Evolutionary conservation across 441 rosid genomes (phyloP).

Genomic region (Erodium chrysanthum): DNA sequence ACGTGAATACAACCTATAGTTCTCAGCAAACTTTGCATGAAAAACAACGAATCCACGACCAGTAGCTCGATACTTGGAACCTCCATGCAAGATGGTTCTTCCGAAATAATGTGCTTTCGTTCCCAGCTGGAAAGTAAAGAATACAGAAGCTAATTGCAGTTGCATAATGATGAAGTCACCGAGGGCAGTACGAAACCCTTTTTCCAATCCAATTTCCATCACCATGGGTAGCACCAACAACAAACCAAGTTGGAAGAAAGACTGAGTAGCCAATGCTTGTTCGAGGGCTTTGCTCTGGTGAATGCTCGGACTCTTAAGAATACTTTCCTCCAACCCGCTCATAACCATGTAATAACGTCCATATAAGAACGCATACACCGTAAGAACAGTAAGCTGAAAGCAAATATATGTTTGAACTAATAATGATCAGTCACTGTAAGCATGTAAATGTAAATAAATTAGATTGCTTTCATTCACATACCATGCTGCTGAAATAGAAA

Average conservation of each 20-base stretch:
- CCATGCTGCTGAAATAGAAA: conserved; percentile 97
- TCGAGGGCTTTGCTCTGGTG: conserved; percentile 67
- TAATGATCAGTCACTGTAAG: too few relatives aligned
- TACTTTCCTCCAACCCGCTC: conserved; percentile 78
- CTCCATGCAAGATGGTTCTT: conserved; percentile 88
- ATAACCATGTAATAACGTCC: conserved; percentile 87
- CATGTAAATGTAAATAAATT: too few relatives aligned
- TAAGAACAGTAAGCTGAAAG: conserved; percentile 72
- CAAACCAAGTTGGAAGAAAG: conserved; percentile 76
- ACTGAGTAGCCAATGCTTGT: conserved; percentile 71
- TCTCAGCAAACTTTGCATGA: conserved; percentile 53
- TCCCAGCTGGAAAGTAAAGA: conserved; percentile 95
- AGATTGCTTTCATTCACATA: conserved; percentile 24
- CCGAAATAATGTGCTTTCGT: conserved; percentile 88
- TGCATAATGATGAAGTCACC: conserved; percentile 89
- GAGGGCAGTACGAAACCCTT: conserved; percentile 80
- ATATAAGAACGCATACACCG: conserved; percentile 73
- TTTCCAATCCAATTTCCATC: conserved; percentile 44
- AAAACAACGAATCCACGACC: conserved; percentile 46
- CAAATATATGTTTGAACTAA: too few relatives aligned
- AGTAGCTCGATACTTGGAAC: conserved; percentile 70
- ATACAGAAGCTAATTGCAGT: conserved; percentile 85
- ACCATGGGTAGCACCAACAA: conserved; percentile 54
- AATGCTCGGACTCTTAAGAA: conserved; percentile 45
- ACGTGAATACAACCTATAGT: conserved; percentile 79